phyloP scores from a whole-genome alignment of 306 rosid genomes.

The Vigna unguiculata region DNA sequence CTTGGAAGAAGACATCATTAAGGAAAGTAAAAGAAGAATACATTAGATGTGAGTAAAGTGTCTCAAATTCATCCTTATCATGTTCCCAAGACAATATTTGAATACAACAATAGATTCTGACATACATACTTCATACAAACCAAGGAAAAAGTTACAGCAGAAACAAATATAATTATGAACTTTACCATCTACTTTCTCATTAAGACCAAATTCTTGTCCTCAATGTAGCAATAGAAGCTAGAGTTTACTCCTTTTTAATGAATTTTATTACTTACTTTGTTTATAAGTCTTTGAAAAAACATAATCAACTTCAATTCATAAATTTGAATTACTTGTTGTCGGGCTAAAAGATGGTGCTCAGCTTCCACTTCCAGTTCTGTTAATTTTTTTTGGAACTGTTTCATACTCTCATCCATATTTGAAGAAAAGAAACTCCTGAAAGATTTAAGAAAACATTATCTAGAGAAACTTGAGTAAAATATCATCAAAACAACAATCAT shows the following conservation, averaged over 20 bases:
- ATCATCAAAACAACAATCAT: background rate
- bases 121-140: background rate
- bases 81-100: background rate
- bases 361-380: slow-evolving; percentile 77
- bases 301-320: slow-evolving; percentile 8
- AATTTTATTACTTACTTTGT: background rate
- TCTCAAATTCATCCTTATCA: background rate
- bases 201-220: background rate
- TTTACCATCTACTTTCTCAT: background rate
- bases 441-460: slow-evolving; percentile 9
- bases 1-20: background rate
- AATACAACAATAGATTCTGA: background rate
- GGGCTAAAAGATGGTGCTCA: slow-evolving; percentile 80
- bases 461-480: slow-evolving; percentile 1
- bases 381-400: slow-evolving; percentile 57
- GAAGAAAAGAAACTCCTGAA: slow-evolving; percentile 25
- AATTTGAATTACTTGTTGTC: slow-evolving; percentile 60
- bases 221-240: slow-evolving; percentile 10
- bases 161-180: background rate
- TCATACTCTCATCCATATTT: slow-evolving; percentile 66
- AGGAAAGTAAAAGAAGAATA: background rate
- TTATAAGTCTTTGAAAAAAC: background rate
- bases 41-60: background rate
- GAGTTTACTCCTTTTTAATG: background rate
- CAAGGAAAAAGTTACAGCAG: background rate